Base-by-base conservation (phyloP, 768 basidiomycete species). In the Calocera cornea region DNA sequence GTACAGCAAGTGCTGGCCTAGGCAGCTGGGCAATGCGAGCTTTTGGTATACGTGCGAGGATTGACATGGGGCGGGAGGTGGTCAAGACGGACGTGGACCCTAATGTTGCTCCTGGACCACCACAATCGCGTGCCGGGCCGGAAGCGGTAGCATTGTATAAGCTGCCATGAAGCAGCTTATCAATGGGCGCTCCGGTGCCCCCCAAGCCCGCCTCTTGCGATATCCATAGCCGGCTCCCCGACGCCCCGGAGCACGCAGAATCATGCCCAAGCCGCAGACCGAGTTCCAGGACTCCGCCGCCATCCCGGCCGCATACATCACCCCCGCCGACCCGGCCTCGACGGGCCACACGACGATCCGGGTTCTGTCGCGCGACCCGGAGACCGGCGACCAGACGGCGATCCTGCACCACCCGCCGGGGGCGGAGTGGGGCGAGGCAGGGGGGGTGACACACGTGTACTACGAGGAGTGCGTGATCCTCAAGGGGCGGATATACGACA, bases 331-430 rank as follows among this genome's bases (percentile, higher is more conserved):
- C 44, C 44, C 44, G 19, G 16, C 44, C 44, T 24, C 24, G 7
- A 19, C 44, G 7, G 44, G 44, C 44, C 7, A 24, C 19, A 47
- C 19, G 19, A 47, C 44, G 44, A 47, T 65, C 33, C 64, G 64
- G 14, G 31, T 41, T 11, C 64, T 65, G 12, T 65, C 64, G 19
- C 64, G 29, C 12, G 64, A 65, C 41, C 64, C 64, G 29, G 64
- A 65, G 40, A 65, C 64, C 7, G 40, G 40, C n/a, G 64, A 65
- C 38, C 27, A 40, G 31, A 65, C 64, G 7, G 31, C 41, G 31
- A 65, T 65, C 31, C 64, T 65, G 17, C 38, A 65, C 64, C 64
- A 65, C 29, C 36, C 64, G 14, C 64, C 64, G 10, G 64, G 64
- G 5, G 38, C 38, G 19, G 36, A 65, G 38, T 65, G 64, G 64